phyloP scores from a whole-genome alignment of 179 eudicot genomes.

The Silene vulgaris region DNA sequence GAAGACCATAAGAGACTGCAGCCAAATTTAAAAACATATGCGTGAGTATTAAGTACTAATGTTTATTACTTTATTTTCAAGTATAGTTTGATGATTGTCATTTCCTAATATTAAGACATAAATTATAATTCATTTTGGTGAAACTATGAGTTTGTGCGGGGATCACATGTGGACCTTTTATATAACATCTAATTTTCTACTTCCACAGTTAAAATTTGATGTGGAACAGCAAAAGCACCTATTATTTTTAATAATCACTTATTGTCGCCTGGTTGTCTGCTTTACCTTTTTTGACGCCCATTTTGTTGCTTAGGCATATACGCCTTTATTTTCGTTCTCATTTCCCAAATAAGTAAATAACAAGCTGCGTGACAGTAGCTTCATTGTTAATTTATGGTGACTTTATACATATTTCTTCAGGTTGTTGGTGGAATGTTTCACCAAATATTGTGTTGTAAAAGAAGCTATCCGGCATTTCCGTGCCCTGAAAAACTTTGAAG shows the following conservation, averaged over 20 bases:
- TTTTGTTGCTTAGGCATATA: slow-evolving; percentile 2
- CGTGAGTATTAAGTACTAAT: slow-evolving; percentile 47
- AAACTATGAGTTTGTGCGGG: neutral
- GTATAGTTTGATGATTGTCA: neutral
- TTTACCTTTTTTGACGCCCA: neutral
- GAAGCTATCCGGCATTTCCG: slow-evolving; percentile 99
- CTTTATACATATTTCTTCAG: slow-evolving; percentile 34
- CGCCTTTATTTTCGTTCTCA: neutral
- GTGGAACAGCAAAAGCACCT: too few species aligned
- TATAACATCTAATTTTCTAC: neutral
- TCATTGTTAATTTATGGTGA: slow-evolving; percentile 9
- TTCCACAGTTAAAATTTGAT: too few species aligned
- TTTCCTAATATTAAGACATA: neutral
- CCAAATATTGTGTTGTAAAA: slow-evolving; percentile 74
- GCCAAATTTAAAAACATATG: slow-evolving; percentile 86
- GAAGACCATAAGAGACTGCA: slow-evolving; percentile 80
- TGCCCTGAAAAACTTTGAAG: slow-evolving; percentile 64
- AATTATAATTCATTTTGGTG: neutral
- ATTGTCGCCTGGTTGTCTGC: slow-evolving; percentile 4
- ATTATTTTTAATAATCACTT: neutral
- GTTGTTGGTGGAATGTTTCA: slow-evolving; percentile 89
- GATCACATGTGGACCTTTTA: slow-evolving; percentile 2
- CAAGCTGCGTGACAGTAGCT: neutral
- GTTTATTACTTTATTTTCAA: neutral
- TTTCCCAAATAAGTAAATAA: neutral